These are phyloP conservation scores for Metarhizium humberi DNA, from an alignment of 2,329 filamentous ascomycete species.

Conservation along the genomic window DNA sequence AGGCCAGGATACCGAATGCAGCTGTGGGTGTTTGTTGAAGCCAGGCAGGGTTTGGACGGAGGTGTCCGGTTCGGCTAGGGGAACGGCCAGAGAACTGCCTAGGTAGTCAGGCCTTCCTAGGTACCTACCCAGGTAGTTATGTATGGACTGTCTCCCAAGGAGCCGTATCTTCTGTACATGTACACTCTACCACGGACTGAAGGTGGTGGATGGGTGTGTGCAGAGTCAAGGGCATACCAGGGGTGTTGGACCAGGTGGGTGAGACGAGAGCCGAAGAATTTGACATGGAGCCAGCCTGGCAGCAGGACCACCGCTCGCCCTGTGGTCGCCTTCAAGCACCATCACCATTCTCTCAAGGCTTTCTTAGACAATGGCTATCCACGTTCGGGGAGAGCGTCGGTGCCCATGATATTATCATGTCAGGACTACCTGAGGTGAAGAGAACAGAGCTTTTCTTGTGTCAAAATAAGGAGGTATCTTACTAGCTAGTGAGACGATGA, in stretches of 20 bases:
- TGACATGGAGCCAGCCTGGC: background rate
- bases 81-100: background rate
- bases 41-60: background rate
- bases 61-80: constrained; percentile 5
- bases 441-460: background rate
- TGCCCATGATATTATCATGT: background rate
- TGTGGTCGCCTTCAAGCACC: background rate
- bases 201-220: constrained; percentile 5
- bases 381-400: background rate
- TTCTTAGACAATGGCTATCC: background rate
- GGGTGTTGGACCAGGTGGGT: constrained; percentile 4
- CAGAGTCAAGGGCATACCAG: background rate
- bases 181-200: background rate
- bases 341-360: background rate
- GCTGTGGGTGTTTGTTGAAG: background rate
- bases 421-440: background rate
- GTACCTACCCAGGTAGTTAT: no score
- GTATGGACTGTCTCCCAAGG: no score
- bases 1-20: background rate
- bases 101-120: background rate
- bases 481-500: no score
- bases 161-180: no score
- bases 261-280: constrained; percentile 6
- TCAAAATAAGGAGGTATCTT: background rate
- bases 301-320: constrained; percentile 4